phyloP scores from a whole-genome alignment of 208 protist species.

The Trypanosomatidae sp. region DNA sequence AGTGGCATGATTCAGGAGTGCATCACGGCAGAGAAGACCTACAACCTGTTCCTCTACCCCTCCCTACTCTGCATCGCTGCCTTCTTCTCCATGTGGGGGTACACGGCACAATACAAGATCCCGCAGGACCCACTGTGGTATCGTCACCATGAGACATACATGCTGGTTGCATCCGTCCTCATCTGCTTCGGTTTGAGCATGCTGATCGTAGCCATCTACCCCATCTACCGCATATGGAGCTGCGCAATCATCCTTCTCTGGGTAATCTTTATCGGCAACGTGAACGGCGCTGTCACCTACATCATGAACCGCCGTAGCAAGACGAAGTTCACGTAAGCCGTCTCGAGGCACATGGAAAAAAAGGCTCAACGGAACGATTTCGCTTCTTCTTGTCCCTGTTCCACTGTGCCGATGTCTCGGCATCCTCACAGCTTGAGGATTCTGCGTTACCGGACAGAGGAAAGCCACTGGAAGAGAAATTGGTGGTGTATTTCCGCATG shows the following conservation, averaged over 20 bases:
- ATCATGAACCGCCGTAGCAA: constrained; percentile 9
- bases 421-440: not conserved
- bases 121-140: constrained; percentile 63
- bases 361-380: not conserved
- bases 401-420: not conserved
- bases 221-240: constrained; percentile 28
- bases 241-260: constrained; percentile 26
- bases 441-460: not conserved
- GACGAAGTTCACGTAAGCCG: constrained; percentile 8
- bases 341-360: not conserved
- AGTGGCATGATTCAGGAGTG: constrained; percentile 53
- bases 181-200: constrained; percentile 22
- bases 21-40: constrained; percentile 38
- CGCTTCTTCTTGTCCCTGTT: not conserved
- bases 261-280: constrained; percentile 23
- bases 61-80: constrained; percentile 47
- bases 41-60: constrained; percentile 41
- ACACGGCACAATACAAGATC: constrained; percentile 51
- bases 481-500: not conserved
- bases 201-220: constrained; percentile 70
- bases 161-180: constrained; percentile 30
- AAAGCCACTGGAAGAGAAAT: not conserved
- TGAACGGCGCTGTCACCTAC: constrained; percentile 30
- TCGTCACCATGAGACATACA: constrained; percentile 52
- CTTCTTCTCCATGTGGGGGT: constrained; percentile 75